These are phyloP conservation scores for Cercophora newfieldiana DNA, from an alignment of 495 filamentous ascomycete genomes.

Conservation along the genomic window DNA sequence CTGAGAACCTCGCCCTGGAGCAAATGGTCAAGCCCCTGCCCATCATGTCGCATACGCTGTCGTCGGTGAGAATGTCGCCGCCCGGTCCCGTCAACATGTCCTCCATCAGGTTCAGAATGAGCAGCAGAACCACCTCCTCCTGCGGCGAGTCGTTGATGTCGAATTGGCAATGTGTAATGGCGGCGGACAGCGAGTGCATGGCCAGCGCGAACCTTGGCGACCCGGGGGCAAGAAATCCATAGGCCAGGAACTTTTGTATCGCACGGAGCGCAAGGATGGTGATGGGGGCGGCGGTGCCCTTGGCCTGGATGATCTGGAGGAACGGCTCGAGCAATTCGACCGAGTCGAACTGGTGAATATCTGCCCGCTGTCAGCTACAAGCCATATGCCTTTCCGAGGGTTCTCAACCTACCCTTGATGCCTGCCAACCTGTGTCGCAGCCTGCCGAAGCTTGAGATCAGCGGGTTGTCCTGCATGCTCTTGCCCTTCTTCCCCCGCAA, in stretches of 20 bases:
- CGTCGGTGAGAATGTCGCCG: slow-evolving; percentile 87
- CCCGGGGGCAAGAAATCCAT: slow-evolving; percentile 79
- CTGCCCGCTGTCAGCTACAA: slow-evolving; percentile 41
- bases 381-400: neutral
- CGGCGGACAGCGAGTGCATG: slow-evolving; percentile 92
- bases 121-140: slow-evolving; percentile 89
- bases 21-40: slow-evolving; percentile 97
- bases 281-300: slow-evolving; percentile 92
- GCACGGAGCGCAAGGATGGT: slow-evolving; percentile 91
- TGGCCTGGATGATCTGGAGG: slow-evolving; percentile 94
- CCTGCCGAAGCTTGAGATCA: slow-evolving; percentile 92
- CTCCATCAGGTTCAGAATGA: slow-evolving; percentile 97
- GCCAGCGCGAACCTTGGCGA: slow-evolving; percentile 84
- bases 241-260: slow-evolving; percentile 97
- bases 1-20: slow-evolving; percentile 87
- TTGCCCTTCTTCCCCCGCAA: slow-evolving; percentile 94
- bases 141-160: slow-evolving; percentile 93
- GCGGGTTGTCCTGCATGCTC: slow-evolving; percentile 96
- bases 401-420: slow-evolving; percentile 77
- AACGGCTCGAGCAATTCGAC: slow-evolving; percentile 91
- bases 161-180: slow-evolving; percentile 97
- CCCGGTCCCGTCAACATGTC: slow-evolving; percentile 92
- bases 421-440: slow-evolving; percentile 84
- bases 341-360: slow-evolving; percentile 87
- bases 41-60: slow-evolving; percentile 99